These are phyloP conservation scores for Hyaloraphidium curvatum DNA, from an alignment of 192 early-diverging fungal genomes.

Conservation along the genomic window DNA sequence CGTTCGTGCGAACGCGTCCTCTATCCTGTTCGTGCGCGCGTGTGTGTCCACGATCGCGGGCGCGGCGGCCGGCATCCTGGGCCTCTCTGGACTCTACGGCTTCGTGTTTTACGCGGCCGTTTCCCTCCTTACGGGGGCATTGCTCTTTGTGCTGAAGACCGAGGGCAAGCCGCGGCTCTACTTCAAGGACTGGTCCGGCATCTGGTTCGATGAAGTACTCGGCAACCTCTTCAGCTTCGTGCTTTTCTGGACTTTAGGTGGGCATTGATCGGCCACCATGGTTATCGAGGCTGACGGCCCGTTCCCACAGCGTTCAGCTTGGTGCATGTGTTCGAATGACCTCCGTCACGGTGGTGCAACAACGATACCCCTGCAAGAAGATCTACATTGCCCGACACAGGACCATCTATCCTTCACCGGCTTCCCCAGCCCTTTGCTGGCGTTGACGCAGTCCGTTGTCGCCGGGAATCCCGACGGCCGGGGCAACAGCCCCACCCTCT, in stretches of 20 bases:
- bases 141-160: conserved; percentile 39
- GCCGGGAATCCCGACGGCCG: too few relatives aligned
- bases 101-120: conserved; percentile 62
- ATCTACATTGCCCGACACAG: too few relatives aligned
- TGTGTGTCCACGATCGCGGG: conserved; percentile 55
- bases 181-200: conserved; percentile 23
- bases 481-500: too few relatives aligned
- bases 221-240: conserved; percentile 42
- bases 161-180: conserved; percentile 28
- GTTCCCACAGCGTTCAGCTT: too few relatives aligned
- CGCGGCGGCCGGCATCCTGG: conserved; percentile 71
- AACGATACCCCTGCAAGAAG: too few relatives aligned
- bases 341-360: too few relatives aligned
- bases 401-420: too few relatives aligned
- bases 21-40: conserved; percentile 42
- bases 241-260: conserved; percentile 63
- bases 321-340: too few relatives aligned
- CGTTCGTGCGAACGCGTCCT: conserved; percentile 33
- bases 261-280: too few relatives aligned
- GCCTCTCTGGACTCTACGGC: conserved; percentile 60
- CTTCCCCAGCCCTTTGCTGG: too few relatives aligned
- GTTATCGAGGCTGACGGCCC: too few relatives aligned
- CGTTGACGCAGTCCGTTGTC: too few relatives aligned
- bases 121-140: conserved; percentile 38
- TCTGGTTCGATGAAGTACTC: conserved; percentile 17